Base-by-base conservation (phyloP, 768 basidiomycete genomes). In the Pisolithus microcarpus region DNA sequence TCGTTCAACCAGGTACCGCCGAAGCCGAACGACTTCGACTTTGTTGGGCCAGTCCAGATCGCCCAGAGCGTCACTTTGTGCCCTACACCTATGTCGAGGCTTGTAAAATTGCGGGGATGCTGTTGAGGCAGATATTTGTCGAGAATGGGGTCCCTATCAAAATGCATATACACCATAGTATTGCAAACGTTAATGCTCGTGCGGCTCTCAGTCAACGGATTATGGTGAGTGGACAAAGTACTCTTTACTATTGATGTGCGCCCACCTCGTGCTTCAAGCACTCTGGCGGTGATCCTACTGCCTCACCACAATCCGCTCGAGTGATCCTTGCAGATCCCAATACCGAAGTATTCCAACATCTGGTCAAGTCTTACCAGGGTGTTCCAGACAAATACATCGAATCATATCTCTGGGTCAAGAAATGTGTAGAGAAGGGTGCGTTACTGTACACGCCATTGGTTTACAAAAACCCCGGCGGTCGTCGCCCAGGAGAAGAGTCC, bases 401-500 rank as follows among this genome's bases (percentile, higher is more conserved):
- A 56, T 85, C 85, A 9, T 84, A 85, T 60, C 67, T 86, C 18
- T 91, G 88, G 88, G 84, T 91, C 46, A 87, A 87, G 69, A 85
- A 84, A 59, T 90, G 87, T 52, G 79, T 89, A 46, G 86, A 87
- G 58, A 82, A 75, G 53, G 79, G 82, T 2, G 59, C 74, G 7
- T 70, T 87, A 21, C 65, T 77, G 38, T 89, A 82, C 57, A 89
- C 87, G 1, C 87, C 86, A 0, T 68, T 87, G 34, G 81, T 88
- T 1, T 89, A 87, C 67, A 89, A 89, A 66, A 90, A 91, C 56
- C 86, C 86, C 7, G 88, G 88, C 13, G 88, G 88, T 4, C 74
- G 88, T 51, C 77, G 86, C 34, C 78, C 87, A 23, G 88, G 87
- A 40, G 86, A 88, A 75, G 87, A 88, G 88, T 88, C 54, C 49